Percentiles rank a stretch among this genome's conserved stretches.
These are phyloP conservation scores for Royoungia palumana DNA, from an alignment of 768 basidiomycete genomes.

Conservation along the genomic window DNA sequence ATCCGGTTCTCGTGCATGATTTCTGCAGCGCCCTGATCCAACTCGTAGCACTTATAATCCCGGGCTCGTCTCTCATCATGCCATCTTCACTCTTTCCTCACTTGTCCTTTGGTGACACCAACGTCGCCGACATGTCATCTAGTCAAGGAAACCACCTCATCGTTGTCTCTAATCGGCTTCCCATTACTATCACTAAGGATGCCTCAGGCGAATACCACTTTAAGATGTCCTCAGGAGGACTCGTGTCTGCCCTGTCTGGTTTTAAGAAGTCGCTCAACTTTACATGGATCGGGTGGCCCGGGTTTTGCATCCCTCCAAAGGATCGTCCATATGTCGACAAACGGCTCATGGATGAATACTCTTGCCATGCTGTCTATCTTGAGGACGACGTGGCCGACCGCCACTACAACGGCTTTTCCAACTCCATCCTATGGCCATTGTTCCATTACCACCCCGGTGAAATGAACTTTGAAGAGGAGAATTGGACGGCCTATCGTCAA, in stretches of 20 bases:
- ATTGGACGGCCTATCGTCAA: slow-evolving; percentile 97
- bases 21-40: slow-evolving; percentile 15
- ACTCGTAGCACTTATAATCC: slow-evolving; percentile 29
- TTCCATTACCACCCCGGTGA: slow-evolving; percentile 99
- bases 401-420: slow-evolving; percentile 98
- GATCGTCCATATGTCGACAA: slow-evolving; percentile 91
- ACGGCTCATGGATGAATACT: slow-evolving; percentile 91
- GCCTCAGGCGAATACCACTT: slow-evolving; percentile 91
- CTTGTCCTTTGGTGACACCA: slow-evolving; percentile 21
- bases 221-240: slow-evolving; percentile 98
- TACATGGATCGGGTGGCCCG: slow-evolving; percentile 97
- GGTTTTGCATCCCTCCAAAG: slow-evolving; percentile 88
- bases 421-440: slow-evolving; percentile 98
- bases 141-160: slow-evolving; percentile 70
- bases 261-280: slow-evolving; percentile 98
- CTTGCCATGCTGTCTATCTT: slow-evolving; percentile 96
- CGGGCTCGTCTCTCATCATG: slow-evolving; percentile 14
- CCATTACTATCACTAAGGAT: slow-evolving; percentile 95
- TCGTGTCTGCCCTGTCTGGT: slow-evolving; percentile 94
- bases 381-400: slow-evolving; percentile 98
- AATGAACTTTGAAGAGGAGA: slow-evolving; percentile 99
- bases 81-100: slow-evolving; percentile 25
- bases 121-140: slow-evolving; percentile 42
- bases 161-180: slow-evolving; percentile 93
- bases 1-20: slow-evolving; percentile 26